These are phyloP conservation scores for Ascochyta viciae-villosae DNA, from an alignment of 2,329 filamentous ascomycete genomes.

Conservation along the genomic window DNA sequence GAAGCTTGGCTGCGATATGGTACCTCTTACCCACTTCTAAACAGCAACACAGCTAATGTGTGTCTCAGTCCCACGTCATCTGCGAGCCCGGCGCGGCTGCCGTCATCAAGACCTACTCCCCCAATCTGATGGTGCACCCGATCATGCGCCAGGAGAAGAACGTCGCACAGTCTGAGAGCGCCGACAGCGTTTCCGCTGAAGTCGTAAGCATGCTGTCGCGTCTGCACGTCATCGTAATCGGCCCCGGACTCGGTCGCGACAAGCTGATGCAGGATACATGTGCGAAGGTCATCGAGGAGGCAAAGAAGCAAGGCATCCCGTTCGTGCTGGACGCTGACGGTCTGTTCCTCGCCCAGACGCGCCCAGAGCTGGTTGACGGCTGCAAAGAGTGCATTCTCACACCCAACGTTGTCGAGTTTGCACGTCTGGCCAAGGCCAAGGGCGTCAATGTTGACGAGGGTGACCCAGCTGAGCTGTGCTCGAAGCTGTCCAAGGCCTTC, in stretches of 20 bases:
- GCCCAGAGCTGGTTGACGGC: constrained; percentile 78
- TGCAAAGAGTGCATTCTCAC: constrained; percentile 88
- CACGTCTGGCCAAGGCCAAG: constrained; percentile 76
- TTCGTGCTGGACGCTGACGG: constrained; percentile 94
- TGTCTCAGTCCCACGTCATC: constrained; percentile 81
- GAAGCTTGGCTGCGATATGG: constrained; percentile 88
- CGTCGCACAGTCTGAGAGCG: constrained; percentile 61
- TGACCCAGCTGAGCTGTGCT: constrained; percentile 65
- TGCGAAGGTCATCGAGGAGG: constrained; percentile 77
- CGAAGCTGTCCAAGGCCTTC: constrained; percentile 75
- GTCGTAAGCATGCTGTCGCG: constrained; percentile 84
- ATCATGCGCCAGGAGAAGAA: constrained; percentile 82
- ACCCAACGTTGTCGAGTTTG: constrained; percentile 94
- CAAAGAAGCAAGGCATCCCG: constrained; percentile 73
- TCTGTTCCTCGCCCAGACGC: constrained; percentile 75
- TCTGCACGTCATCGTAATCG: constrained; percentile 90
- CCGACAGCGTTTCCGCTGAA: constrained; percentile 68
- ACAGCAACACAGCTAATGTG: constrained; percentile 20
- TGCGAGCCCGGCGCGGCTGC: constrained; percentile 84
- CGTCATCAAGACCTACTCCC: constrained; percentile 97
- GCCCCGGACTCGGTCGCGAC: constrained; percentile 90
- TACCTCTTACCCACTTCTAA: constrained; percentile 47
- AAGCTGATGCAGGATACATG: constrained; percentile 88
- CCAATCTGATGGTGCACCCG: constrained; percentile 98
- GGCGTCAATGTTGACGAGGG: constrained; percentile 66